Evolutionary conservation across 208 protist species (phyloP).

Genomic region (Pavlovales sp.): DNA sequence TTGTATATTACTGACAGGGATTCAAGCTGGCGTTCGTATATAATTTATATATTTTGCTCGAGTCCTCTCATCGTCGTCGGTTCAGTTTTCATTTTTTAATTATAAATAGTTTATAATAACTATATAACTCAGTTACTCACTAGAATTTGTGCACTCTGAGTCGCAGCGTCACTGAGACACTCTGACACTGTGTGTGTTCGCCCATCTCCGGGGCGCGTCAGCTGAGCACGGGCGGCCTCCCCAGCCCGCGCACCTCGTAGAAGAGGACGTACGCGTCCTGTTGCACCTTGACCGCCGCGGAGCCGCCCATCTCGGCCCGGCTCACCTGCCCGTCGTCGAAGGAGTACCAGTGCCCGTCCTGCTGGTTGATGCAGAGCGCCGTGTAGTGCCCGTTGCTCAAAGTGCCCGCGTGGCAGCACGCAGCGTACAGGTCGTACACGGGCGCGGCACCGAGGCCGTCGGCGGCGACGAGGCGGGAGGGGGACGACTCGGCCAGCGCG

Average conservation of each 20-base stretch:
- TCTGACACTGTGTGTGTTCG: too few relatives aligned
- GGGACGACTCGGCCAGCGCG: neutral
- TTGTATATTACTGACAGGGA: too few relatives aligned
- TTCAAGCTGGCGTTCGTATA: too few relatives aligned
- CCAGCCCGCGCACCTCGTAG: neutral
- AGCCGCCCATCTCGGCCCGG: neutral
- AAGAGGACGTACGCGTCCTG: neutral
- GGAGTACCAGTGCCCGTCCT: neutral
- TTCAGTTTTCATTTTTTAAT: too few relatives aligned
- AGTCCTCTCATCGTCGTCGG: too few relatives aligned
- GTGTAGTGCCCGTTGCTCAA: neutral
- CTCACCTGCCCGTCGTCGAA: neutral
- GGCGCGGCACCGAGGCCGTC: neutral
- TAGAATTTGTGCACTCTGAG: too few relatives aligned
- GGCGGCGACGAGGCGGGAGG: neutral
- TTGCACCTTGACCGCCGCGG: neutral
- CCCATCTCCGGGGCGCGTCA: too few relatives aligned
- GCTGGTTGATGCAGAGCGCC: neutral
- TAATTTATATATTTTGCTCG: too few relatives aligned
- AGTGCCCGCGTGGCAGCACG: neutral
- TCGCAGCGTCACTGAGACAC: too few relatives aligned
- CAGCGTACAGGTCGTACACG: slow-evolving; percentile 6
- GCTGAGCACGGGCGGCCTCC: too few relatives aligned
- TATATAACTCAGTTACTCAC: too few relatives aligned
- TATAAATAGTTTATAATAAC: too few relatives aligned